Evolutionary conservation across 2,329 filamentous ascomycete genomes (phyloP).

Genomic region (Orbilia oligospora): DNA sequence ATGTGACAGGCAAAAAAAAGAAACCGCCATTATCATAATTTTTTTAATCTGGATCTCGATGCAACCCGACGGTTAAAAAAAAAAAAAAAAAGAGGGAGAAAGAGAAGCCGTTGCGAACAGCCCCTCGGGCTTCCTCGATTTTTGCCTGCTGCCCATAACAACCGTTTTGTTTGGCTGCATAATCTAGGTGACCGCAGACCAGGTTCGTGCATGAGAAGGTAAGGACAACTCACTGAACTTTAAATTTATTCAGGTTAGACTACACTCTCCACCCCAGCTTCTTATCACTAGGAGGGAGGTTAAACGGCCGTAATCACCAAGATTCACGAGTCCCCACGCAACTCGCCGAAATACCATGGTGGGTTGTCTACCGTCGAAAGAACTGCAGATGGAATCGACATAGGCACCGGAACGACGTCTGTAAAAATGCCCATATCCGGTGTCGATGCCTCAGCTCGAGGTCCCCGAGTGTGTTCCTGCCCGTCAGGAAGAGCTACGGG

Average conservation of each 20-base stretch:
- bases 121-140: constrained; percentile 8
- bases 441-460: constrained; percentile 33
- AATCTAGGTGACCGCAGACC: constrained; percentile 58
- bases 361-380: constrained; percentile 53
- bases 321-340: constrained; percentile 54
- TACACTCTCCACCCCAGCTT: constrained; percentile 42
- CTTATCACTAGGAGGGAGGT: constrained; percentile 40
- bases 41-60: background rate
- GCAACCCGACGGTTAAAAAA: constrained; percentile 27
- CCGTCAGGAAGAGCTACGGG: constrained; percentile 68
- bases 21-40: constrained; percentile 22
- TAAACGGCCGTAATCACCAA: constrained; percentile 35
- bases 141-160: constrained; percentile 28
- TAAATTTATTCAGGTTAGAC: constrained; percentile 61
- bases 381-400: constrained; percentile 48
- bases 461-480: constrained; percentile 23
- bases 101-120: background rate
- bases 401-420: constrained; percentile 52
- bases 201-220: constrained; percentile 57
- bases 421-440: constrained; percentile 51
- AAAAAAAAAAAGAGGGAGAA: constrained; percentile 1
- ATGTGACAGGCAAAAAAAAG: constrained; percentile 26
- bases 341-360: constrained; percentile 61
- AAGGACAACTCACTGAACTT: constrained; percentile 58
- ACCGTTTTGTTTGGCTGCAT: constrained; percentile 55